Percentiles rank a stretch among this genome's conserved stretches.
These are phyloP conservation scores for Euryodendron excelsum DNA, from an alignment of 148 eudicot genomes.

Conservation along the genomic window DNA sequence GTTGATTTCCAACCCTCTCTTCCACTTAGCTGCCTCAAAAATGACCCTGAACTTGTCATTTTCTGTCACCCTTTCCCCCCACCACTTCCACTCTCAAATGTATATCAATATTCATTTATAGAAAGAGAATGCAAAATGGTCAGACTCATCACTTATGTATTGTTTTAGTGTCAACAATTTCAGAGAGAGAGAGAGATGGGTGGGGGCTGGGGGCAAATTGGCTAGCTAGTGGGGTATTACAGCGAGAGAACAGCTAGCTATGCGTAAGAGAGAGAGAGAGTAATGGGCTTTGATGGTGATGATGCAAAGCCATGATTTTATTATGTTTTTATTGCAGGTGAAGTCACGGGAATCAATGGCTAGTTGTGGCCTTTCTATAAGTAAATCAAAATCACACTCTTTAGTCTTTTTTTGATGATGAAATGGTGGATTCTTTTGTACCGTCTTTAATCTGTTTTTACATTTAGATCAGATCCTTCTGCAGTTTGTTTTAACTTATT, in stretches of 20 bases:
- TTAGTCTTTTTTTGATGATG: neutral
- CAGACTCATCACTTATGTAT: no score
- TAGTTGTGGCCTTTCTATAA: slow-evolving; percentile 27
- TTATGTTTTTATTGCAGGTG: neutral
- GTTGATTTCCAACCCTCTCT: slow-evolving; percentile 51
- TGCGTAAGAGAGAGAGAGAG: no score
- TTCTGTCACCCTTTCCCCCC: neutral
- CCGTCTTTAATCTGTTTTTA: no score
- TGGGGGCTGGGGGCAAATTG: no score
- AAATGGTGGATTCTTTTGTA: neutral
- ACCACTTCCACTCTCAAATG: no score
- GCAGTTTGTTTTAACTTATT: neutral
- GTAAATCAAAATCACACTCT: no score
- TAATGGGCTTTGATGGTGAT: neutral
- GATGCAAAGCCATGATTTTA: slow-evolving; percentile 13
- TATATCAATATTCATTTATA: no score
- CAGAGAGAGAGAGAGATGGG: slow-evolving; percentile 15
- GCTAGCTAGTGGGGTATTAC: no score
- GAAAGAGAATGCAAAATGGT: no score
- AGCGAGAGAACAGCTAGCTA: neutral
- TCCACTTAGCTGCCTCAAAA: slow-evolving; percentile 71
- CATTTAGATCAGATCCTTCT: neutral
- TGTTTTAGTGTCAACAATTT: no score
- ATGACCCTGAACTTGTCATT: slow-evolving; percentile 61
- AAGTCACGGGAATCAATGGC: slow-evolving; percentile 33